Evolutionary conservation across 192 early-diverging fungal species (phyloP).

Genomic region (Allomyces macrogynus): DNA sequence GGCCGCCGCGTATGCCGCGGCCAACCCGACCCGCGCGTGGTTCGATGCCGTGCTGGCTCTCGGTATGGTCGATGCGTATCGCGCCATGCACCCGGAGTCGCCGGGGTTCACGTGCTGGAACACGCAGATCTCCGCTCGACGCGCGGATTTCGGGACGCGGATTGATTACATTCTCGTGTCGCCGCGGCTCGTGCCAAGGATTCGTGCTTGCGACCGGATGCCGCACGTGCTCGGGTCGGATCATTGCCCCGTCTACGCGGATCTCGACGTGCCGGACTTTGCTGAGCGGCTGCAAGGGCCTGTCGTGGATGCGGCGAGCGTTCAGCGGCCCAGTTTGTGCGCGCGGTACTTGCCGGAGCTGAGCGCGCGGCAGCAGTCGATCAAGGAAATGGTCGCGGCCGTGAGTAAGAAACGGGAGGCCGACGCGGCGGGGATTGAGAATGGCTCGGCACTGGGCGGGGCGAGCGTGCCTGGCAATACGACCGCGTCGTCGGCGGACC

Average conservation of each 20-base stretch:
- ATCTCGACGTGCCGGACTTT: conserved; percentile 7
- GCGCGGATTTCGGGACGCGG: conserved; percentile 26
- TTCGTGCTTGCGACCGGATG: conserved; percentile 33
- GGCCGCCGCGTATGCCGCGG: conserved; percentile 29
- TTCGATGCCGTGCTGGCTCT: conserved; percentile 35
- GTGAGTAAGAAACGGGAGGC: not conserved
- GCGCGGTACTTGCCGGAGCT: conserved; percentile 38
- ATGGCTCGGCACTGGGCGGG: no score
- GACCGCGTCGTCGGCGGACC: no score
- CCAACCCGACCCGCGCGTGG: conserved; percentile 39
- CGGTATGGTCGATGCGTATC: conserved; percentile 40
- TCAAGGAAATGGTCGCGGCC: conserved; percentile 8
- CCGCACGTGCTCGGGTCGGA: conserved; percentile 49
- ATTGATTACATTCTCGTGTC: conserved; percentile 54
- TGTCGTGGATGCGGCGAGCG: conserved; percentile 5
- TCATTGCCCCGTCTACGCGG: conserved; percentile 52
- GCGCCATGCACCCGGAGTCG: conserved; percentile 35
- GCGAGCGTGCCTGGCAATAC: no score
- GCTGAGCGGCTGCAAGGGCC: conserved; percentile 4
- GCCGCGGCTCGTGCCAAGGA: conserved; percentile 27
- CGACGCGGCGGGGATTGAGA: no score
- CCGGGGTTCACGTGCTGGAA: conserved; percentile 11
- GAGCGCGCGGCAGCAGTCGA: conserved; percentile 30
- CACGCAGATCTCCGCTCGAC: conserved; percentile 20
- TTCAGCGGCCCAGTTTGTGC: conserved; percentile 18